Percentiles rank a stretch among this genome's conserved stretches.
These are phyloP conservation scores for Cladochytrium replicatum DNA, from an alignment of 192 early-diverging fungal species.

Conservation along the genomic window DNA sequence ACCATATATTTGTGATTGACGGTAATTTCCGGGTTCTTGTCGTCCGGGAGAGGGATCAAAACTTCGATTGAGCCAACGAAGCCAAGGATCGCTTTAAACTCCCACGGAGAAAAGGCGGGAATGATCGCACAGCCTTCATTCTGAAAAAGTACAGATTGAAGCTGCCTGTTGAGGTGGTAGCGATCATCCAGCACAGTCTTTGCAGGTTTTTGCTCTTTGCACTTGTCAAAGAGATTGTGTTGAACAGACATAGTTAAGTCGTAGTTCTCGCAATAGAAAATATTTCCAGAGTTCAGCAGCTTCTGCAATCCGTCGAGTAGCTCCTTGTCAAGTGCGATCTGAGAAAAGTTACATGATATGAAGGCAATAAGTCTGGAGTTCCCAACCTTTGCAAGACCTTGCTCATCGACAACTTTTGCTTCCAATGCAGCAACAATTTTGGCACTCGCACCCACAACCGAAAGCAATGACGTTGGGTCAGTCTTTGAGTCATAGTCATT, in stretches of 20 bases:
- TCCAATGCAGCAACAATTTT: no score
- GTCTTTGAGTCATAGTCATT: conserved; percentile 1
- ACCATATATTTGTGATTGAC: conserved; percentile 24
- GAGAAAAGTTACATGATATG: conserved; percentile 2
- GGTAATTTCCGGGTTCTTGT: neutral
- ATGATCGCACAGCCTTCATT: conserved; percentile 7
- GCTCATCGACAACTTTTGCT: conserved; percentile 8
- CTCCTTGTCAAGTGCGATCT: conserved; percentile 31
- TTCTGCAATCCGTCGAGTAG: conserved; percentile 25
- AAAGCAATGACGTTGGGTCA: no score
- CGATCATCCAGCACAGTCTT: conserved; percentile 38
- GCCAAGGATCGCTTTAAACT: conserved; percentile 33
- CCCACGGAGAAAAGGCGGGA: conserved; percentile 27
- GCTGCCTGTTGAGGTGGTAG: conserved; percentile 39
- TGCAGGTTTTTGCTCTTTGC: conserved; percentile 2
- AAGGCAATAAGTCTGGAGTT: no score
- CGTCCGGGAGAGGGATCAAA: conserved; percentile 10
- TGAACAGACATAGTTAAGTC: conserved; percentile 49
- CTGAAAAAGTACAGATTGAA: conserved; percentile 22
- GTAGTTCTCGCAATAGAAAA: conserved; percentile 42
- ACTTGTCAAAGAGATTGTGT: conserved; percentile 26
- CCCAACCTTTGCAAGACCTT: conserved; percentile 21
- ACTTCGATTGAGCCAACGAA: conserved; percentile 39
- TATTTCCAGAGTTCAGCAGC: conserved; percentile 33
- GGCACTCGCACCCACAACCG: no score